A percentile compares a stretch with the other conserved stretches of the same genome.
phyloP scores from a whole-genome alignment of 352 stramenopile species.

The Phytopythium sindhum region DNA sequence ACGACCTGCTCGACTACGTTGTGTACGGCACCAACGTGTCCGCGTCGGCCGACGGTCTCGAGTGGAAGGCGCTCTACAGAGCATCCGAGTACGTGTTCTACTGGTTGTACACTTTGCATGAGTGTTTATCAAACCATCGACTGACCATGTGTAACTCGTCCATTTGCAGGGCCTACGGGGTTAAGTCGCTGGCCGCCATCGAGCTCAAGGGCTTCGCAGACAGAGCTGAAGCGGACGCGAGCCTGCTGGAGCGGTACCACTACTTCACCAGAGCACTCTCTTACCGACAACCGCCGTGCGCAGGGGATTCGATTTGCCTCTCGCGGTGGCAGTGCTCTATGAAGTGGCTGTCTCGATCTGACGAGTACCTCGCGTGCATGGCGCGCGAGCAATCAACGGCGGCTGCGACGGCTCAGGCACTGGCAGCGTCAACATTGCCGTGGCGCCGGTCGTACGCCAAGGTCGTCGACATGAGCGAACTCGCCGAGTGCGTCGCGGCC shows the following conservation, averaged over 20 bases:
- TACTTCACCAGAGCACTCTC: conserved; percentile 75
- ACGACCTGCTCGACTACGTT: conserved; percentile 67
- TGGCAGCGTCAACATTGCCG: neutral
- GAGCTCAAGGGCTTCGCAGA: conserved; percentile 39
- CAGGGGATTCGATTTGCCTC: conserved; percentile 33
- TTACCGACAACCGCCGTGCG: conserved; percentile 36
- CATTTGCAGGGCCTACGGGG: conserved; percentile 31
- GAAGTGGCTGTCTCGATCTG: conserved; percentile 39
- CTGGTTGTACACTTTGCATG: too few species aligned
- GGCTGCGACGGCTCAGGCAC: neutral
- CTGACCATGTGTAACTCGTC: neutral
- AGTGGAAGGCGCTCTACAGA: conserved; percentile 55
- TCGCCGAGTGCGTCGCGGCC: conserved; percentile 1
- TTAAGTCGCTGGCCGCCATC: conserved; percentile 33
- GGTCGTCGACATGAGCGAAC: conserved; percentile 4
- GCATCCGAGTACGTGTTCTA: conserved; percentile 20
- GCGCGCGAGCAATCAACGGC: neutral
- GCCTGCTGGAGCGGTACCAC: conserved; percentile 64
- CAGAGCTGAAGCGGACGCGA: conserved; percentile 31
- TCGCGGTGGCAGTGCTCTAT: conserved; percentile 65
- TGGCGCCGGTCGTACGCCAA: neutral
- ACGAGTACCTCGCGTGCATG: conserved; percentile 5
- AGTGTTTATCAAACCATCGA: too few species aligned
- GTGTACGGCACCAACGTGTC: conserved; percentile 80
- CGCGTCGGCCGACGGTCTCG: conserved; percentile 22